Evolutionary conservation across 371 early-diverging fungal genomes (phyloP), one percentile per base, ranked within the genome.

Genomic region (Aphelidium insulamus): DNA sequence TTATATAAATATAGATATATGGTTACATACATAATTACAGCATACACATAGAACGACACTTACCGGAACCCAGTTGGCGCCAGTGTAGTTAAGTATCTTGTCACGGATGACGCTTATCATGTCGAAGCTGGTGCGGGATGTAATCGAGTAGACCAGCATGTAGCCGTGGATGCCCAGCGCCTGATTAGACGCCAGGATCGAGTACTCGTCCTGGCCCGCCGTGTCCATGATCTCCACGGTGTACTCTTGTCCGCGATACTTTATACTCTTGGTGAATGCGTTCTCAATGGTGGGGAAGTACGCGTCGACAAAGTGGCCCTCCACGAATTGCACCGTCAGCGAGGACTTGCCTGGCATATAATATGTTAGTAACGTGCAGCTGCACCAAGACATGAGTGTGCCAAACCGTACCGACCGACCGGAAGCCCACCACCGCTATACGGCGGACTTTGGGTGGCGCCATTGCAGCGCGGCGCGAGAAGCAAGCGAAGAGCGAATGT

Each of bases 191-290:
- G 77, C 80, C 37, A 94, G 57, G 37, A 88, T 77, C 21, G 90
- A 84, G 38, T 73, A 82, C 55, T 94, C 95, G 55, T 94, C 95
- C 76, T 90, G 90, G 33, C 95, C 95, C 2, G 95, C 87, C 9
- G 95, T 90, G 52, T 94, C 95, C 48, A 83, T 76, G 36, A 90
- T 87, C 40, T 82, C 85, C 20, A 76, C 69, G 17, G 66, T 68
- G 44, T 79, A 88, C 46, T 83, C 80, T 50, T 77, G 73, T 25
- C 77, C 76, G 44, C 64, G 57, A 37, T 77, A 74, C 36, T 68
- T 69, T 34, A 88, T 62, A 31, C 69, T 70, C 50, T 86, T 88
- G 16, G 68, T 80, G 50, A 82, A 78, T 22, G 82, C 79, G 47
- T 73, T 78, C 48, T 84, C 87, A 41, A 94, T 87, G 3, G 88